Percentiles rank a stretch among this genome's conserved stretches.
Evolutionary conservation across 495 filamentous ascomycete species (phyloP).

Genomic region (Clohesyomyces aquaticus): DNA sequence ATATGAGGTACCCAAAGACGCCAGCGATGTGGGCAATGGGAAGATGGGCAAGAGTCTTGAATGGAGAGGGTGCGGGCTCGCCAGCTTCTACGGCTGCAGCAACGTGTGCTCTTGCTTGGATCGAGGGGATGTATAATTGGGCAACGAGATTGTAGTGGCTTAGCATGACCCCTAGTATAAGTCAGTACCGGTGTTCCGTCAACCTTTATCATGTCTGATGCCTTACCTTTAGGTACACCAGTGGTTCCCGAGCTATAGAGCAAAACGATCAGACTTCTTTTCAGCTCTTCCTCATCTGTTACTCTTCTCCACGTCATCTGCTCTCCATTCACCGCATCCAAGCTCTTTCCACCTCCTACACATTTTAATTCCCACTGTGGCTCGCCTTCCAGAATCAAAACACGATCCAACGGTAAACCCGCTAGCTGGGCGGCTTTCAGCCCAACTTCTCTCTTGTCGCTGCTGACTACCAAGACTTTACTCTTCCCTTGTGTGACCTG

Average conservation of each 20-base stretch:
- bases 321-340: constrained; percentile 34
- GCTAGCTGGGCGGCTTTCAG: constrained; percentile 34
- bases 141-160: constrained; percentile 49
- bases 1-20: constrained; percentile 51
- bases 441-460: constrained; percentile 36
- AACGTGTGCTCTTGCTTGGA: constrained; percentile 20
- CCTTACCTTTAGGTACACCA: constrained; percentile 48
- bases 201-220: neutral
- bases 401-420: constrained; percentile 21
- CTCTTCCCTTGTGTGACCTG: constrained; percentile 49
- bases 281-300: constrained; percentile 49
- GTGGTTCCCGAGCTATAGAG: constrained; percentile 50
- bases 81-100: constrained; percentile 17
- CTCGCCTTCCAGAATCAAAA: constrained; percentile 37
- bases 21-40: constrained; percentile 54
- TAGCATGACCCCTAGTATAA: constrained; percentile 43
- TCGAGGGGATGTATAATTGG: constrained; percentile 33
- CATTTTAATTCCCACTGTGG: constrained; percentile 29
- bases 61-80: constrained; percentile 35
- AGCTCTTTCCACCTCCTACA: constrained; percentile 14
- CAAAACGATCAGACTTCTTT: constrained; percentile 42
- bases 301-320: constrained; percentile 52
- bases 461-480: constrained; percentile 32
- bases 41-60: constrained; percentile 56
- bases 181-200: neutral